Conservation (phyloP, 805 yeast genomes). For the Candida endomychidarum region DNA sequence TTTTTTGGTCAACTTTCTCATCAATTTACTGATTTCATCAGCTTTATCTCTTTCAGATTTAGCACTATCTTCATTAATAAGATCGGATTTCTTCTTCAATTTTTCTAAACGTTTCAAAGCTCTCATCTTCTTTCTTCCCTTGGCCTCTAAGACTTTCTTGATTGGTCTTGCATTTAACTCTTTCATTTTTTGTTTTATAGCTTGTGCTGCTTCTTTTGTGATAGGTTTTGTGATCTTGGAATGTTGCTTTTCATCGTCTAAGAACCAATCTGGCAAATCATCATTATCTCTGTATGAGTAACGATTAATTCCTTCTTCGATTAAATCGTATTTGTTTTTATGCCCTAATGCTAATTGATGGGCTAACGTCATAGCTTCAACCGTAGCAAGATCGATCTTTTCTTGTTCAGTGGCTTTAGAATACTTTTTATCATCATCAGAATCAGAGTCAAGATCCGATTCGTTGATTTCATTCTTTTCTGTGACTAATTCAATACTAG, state of each 20-base stretch:
- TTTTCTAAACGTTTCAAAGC: constrained; percentile 84
- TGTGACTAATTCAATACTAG: constrained; percentile 45
- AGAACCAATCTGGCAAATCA: constrained; percentile 94
- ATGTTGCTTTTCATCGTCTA: constrained; percentile 88
- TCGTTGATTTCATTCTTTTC: constrained; percentile 26
- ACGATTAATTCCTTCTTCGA: constrained; percentile 92
- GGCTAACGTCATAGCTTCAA: constrained; percentile 96
- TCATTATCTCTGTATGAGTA: constrained; percentile 90
- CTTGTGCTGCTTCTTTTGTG: constrained; percentile 74
- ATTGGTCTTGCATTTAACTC: constrained; percentile 95
- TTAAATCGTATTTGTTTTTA: constrained; percentile 74
- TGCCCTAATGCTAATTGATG: constrained; percentile 93
- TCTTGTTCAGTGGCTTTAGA: constrained; percentile 51
- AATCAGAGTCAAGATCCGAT: constrained; percentile 47
- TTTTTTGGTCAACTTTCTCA: constrained; percentile 74
- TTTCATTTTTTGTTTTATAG: constrained; percentile 43
- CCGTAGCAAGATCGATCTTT: constrained; percentile 82
- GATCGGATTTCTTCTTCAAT: constrained; percentile 87
- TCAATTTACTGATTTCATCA: constrained; percentile 82
- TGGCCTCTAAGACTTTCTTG: constrained; percentile 97
- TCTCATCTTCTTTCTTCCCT: constrained; percentile 93
- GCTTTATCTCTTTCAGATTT: constrained; percentile 94
- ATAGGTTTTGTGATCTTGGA: constrained; percentile 86
- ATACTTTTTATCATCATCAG: constrained; percentile 41
- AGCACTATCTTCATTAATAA: constrained; percentile 82